These are phyloP conservation scores for Cydonia oblonga DNA, from an alignment of 331 rosid genomes.

Conservation along the genomic window DNA sequence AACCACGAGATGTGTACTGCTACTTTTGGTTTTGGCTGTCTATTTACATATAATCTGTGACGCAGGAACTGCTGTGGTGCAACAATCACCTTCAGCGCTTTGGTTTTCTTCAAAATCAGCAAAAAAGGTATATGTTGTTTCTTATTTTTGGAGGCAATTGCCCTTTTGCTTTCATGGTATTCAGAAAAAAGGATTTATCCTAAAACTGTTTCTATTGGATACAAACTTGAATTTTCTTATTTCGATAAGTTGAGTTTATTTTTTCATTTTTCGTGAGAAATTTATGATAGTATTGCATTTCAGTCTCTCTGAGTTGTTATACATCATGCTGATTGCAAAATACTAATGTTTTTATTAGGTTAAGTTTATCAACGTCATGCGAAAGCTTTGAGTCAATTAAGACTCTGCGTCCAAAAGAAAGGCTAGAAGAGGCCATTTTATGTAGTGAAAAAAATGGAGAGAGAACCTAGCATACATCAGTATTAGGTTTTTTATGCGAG, in stretches of 20 bases:
- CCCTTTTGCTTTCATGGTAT: neutral
- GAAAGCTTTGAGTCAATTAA: neutral
- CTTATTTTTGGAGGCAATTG: neutral
- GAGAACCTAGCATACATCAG: neutral
- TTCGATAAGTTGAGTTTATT: neutral
- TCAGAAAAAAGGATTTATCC: neutral
- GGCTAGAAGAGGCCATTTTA: neutral
- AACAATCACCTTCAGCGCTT: slow-evolving; percentile 34
- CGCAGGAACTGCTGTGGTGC: slow-evolving; percentile 43
- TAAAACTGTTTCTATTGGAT: neutral
- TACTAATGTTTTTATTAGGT: neutral
- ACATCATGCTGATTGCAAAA: neutral
- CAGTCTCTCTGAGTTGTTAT: neutral
- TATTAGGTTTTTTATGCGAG: neutral
- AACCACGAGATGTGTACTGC: neutral
- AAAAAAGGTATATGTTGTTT: slow-evolving; percentile 38
- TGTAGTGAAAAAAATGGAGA: neutral
- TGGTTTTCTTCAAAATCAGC: slow-evolving; percentile 71
- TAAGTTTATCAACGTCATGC: neutral
- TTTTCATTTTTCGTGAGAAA: neutral
- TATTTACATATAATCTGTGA: slow-evolving; percentile 7
- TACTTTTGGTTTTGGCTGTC: neutral
- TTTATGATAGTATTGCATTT: neutral
- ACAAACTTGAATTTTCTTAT: neutral
- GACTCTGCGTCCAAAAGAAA: neutral